Conservation (phyloP, 2,329 filamentous ascomycete genomes). For the Talaromyces marneffei region DNA sequence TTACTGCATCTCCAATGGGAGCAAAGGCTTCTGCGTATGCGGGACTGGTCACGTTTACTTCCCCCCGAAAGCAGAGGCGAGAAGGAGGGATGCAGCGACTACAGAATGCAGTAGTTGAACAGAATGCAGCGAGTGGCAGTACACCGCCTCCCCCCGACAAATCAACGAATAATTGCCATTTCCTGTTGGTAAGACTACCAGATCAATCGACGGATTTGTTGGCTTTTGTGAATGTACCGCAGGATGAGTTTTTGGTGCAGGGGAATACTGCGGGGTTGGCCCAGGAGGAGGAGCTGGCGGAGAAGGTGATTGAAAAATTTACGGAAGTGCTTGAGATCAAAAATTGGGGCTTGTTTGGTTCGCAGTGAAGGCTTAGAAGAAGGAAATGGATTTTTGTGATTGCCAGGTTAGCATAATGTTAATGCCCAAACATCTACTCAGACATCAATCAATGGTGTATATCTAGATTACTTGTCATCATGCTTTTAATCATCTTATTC, state of each 20-base stretch:
- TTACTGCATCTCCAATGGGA: conserved; percentile 44
- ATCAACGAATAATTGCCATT: conserved; percentile 60
- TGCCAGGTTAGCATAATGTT: not conserved
- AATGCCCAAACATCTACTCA: not conserved
- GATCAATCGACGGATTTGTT: conserved; percentile 72
- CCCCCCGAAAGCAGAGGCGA: conserved; percentile 16
- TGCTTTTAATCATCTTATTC: not conserved
- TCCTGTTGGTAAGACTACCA: conserved; percentile 71
- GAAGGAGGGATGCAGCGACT: conserved; percentile 6
- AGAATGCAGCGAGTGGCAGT: conserved; percentile 19
- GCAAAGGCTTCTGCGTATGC: conserved; percentile 21
- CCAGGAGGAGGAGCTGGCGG: conserved; percentile 54
- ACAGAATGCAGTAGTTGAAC: not conserved
- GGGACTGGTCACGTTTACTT: conserved; percentile 26
- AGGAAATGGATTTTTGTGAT: not conserved
- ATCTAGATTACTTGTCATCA: no score
- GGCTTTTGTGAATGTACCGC: conserved; percentile 81
- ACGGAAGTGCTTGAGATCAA: conserved; percentile 69
- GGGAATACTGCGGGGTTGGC: conserved; percentile 64
- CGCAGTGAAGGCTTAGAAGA: not conserved
- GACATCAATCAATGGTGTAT: no score
- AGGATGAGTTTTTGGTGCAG: conserved; percentile 65
- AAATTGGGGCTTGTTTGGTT: conserved; percentile 70
- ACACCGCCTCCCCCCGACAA: conserved; percentile 16
- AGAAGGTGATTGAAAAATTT: conserved; percentile 42